Base-by-base conservation (phyloP, 2,329 filamentous ascomycete species). In the Fonsecaea monophora region DNA sequence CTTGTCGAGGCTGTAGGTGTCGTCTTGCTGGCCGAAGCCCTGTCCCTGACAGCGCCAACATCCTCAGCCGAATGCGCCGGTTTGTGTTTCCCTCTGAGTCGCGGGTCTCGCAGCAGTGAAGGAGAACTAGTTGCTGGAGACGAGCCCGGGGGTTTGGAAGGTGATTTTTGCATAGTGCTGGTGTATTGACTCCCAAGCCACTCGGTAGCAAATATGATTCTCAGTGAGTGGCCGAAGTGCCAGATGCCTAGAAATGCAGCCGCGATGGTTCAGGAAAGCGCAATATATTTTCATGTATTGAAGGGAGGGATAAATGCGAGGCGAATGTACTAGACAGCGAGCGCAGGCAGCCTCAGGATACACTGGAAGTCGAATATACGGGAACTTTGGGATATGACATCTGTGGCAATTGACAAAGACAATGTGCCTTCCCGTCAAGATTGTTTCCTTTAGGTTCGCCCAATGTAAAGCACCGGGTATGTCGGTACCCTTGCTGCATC, bases 81-180 rank as follows among this genome's bases (percentile, higher is more conserved):
- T 1, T 13, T 25, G 32, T 32, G 40, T 37, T 53, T 57, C 5
- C n/a, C 48, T 57, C 67, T 62, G 4, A 57, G 53, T 18, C 67
- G 30, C n/a, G 67, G 67, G 35, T 68, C 67, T 58, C 53, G 58
- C 18, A 56, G 30, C 1, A 21, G 35, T 8, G 37, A 42, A n/a
- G 34, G 18, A 37, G 37, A 4, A 30, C 48, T 15, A n/a, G 3
- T 13, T 21, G 9, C 35, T 9, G 38, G 25, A 42, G 50, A 9
- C 18, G 15, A 15, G 21, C 13, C 34, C 25, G 2, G 18, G 13
- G 15, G 18, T 32, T 55, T 34, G 13, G 48, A 55, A 10, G 35
- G 4, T 45, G 35, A 62, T 13, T 30, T 55, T 25, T 40, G 38
- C 60, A 62, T 62, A 21, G 37, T 48, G 1, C 42, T 25, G 30